These are phyloP conservation scores for Cryomyces minteri DNA, from an alignment of 495 filamentous ascomycete species.

Conservation along the genomic window DNA sequence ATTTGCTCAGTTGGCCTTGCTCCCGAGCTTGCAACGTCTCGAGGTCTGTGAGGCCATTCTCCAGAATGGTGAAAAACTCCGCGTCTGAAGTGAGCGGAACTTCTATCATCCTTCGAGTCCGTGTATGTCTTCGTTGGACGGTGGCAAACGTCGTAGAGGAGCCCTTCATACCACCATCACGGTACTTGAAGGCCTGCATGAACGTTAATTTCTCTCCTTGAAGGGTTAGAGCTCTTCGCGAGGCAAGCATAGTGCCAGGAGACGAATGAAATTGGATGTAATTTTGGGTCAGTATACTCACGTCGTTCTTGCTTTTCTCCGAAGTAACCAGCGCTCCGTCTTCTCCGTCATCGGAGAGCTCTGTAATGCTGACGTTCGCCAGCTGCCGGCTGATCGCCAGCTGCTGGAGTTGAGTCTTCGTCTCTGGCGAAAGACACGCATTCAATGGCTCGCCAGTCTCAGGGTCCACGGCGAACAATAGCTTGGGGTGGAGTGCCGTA, in stretches of 20 bases:
- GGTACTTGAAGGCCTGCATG: no score
- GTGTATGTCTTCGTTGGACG: neutral
- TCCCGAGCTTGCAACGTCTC: constrained; percentile 40
- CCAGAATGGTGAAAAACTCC: constrained; percentile 49
- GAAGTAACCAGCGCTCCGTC: neutral
- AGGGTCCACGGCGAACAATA: constrained; percentile 36
- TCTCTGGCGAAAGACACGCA: constrained; percentile 33
- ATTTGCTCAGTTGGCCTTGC: constrained; percentile 29
- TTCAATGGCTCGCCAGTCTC: constrained; percentile 33
- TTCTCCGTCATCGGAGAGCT: constrained; percentile 3
- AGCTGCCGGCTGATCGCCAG: constrained; percentile 19
- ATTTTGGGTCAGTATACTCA: no score
- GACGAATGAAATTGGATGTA: no score
- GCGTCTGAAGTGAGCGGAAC: constrained; percentile 46
- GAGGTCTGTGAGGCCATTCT: constrained; percentile 39
- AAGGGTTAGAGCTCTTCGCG: no score
- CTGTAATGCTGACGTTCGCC: constrained; percentile 8
- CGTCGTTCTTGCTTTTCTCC: neutral
- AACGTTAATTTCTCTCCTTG: no score
- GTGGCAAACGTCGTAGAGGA: no score
- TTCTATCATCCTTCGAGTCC: constrained; percentile 26
- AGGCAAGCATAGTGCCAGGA: no score
- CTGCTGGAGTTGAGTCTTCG: constrained; percentile 31
- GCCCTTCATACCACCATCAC: no score
- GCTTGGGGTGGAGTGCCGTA: constrained; percentile 31